Conservation (phyloP, 768 basidiomycete species). For the Mycena leptocephala region DNA sequence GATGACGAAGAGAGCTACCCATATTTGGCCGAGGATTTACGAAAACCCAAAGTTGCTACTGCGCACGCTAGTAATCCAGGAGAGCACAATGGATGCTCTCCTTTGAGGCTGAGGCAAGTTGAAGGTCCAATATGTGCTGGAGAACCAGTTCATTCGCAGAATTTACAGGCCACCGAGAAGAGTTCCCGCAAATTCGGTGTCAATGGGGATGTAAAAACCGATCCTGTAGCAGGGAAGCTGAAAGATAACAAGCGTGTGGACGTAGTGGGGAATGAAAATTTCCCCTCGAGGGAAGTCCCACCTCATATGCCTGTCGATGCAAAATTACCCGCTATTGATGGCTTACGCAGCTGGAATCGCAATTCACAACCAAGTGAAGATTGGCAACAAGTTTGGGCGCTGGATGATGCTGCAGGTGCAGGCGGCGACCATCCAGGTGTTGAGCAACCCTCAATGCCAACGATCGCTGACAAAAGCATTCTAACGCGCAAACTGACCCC, state of each 20-base stretch:
- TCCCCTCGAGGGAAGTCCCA: conserved; percentile 26
- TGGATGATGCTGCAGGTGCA: conserved; percentile 4
- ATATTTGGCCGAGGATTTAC: no score
- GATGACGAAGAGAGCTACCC: no score
- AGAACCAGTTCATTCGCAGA: no score
- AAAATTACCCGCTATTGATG: not conserved
- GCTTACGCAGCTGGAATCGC: not conserved
- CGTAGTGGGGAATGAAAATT: conserved; percentile 26
- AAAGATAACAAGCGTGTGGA: not conserved
- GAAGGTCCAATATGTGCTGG: no score
- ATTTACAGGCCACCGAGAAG: no score
- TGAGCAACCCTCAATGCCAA: not conserved
- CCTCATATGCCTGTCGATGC: not conserved
- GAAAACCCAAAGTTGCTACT: no score
- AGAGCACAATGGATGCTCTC: no score
- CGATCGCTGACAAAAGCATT: not conserved
- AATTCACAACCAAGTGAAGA: no score
- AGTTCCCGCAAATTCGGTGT: no score
- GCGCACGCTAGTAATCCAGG: no score
- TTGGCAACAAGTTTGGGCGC: conserved; percentile 1
- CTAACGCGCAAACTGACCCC: conserved; percentile 35
- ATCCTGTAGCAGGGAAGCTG: not conserved
- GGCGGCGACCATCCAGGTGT: not conserved
- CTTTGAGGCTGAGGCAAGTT: no score
- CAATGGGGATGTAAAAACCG: no score